Evolutionary conservation across 768 basidiomycete genomes (phyloP), one percentile per base, ranked within the genome.

Genomic region (Lyophyllum atratum): DNA sequence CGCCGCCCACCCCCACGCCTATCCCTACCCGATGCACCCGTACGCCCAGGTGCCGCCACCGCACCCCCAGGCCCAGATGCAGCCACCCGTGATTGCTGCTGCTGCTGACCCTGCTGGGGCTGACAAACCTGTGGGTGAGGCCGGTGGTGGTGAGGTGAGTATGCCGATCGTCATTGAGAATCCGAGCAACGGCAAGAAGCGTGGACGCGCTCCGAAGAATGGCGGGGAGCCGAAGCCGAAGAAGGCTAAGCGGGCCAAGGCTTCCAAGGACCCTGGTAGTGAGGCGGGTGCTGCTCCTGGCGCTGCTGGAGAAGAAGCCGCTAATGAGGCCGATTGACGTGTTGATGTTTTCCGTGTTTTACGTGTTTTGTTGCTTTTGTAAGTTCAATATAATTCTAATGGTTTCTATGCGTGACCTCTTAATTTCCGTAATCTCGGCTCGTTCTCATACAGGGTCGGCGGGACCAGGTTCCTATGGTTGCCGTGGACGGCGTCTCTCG

Each of bases 221-320:
- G 55, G 39, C 7, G 49, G 8, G 15, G 39, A 50, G 49, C 17
- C 26, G 11, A 54, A 45, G 42, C 15, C 52, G 21, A 54, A 46
- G 52, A 54, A 54, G 43, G 34, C 28, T n/a, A 54, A 54, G 14
- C 42, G 44, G 6, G 52, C 40, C 17, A 37, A 29, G 43, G 29
- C 12, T 1, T 6, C 44, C 3, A 54, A 54, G 52, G 29, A 45
- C 29, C 5, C 29, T n/a, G 43, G 44, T 26, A 19, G n/a, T 37
- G 34, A 37, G 34, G 14, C 34, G 6, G 34, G 34, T 12, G 3
- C 34, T 9, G 34, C 21, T 2, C 40, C 14, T 29, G 24, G 24
- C 25, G 52, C 28, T 14, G 52, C n/a, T 11, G 52, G 22, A n/a
- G 43, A 43, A 4, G 52, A 15, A 19, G 52, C 14, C 29, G 52